Evolutionary conservation across 345 rosid species (phyloP).

Genomic region (Lepidium sativum): DNA sequence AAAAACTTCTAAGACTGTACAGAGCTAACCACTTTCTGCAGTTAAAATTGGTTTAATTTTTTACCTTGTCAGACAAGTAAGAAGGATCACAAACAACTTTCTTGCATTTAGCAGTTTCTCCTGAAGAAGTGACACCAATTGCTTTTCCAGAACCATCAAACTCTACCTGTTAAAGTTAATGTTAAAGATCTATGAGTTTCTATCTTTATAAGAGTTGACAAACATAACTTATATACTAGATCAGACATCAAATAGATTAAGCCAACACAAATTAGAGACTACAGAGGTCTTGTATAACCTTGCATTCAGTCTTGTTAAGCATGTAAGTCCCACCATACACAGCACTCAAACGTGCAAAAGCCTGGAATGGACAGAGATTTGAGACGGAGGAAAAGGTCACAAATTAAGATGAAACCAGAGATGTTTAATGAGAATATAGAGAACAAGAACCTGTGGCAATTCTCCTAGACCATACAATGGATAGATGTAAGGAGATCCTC

Average conservation of each 20-base stretch:
- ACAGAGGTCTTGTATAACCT: slow-evolving; percentile 34
- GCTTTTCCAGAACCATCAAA: slow-evolving; percentile 65
- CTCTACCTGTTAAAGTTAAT: slow-evolving; percentile 45
- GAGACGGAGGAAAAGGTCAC: background rate
- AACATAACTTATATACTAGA: background rate
- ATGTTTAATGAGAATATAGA: background rate
- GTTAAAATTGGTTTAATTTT: background rate
- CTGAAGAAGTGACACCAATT: slow-evolving; percentile 69
- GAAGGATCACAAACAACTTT: slow-evolving; percentile 89
- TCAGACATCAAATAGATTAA: background rate
- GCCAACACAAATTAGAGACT: too few relatives aligned
- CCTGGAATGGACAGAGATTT: slow-evolving; percentile 32
- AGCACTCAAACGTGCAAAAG: slow-evolving; percentile 91
- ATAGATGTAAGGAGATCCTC: slow-evolving; percentile 89
- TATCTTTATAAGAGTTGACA: background rate
- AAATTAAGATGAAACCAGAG: background rate
- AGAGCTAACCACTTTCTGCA: background rate
- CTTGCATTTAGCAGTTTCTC: slow-evolving; percentile 93
- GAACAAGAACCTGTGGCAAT: slow-evolving; percentile 63
- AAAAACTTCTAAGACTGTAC: background rate
- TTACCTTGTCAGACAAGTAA: slow-evolving; percentile 79
- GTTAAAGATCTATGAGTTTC: background rate
- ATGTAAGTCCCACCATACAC: slow-evolving; percentile 96
- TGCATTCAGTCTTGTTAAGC: slow-evolving; percentile 93
- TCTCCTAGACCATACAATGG: slow-evolving; percentile 90